These are phyloP conservation scores for Suillus spraguei DNA, from an alignment of 768 basidiomycete genomes.

Conservation along the genomic window DNA sequence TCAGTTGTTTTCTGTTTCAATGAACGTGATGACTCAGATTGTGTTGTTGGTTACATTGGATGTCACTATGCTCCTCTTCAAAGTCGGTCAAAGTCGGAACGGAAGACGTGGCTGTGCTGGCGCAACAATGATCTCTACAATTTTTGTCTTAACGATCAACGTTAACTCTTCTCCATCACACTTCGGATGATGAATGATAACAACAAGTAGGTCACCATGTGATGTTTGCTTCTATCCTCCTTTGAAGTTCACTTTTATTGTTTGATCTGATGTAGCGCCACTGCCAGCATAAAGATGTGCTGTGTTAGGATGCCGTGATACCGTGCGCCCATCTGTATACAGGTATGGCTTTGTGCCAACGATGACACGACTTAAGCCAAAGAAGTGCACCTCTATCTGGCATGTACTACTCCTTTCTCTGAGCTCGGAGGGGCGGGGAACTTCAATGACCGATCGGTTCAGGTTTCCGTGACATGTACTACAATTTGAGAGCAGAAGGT, in stretches of 20 bases:
- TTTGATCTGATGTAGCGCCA: conserved; percentile 3
- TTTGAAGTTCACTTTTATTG: background rate
- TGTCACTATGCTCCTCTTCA: background rate
- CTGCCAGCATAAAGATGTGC: background rate
- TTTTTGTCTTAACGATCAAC: conserved; percentile 4
- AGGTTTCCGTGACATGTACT: background rate
- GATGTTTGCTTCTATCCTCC: background rate
- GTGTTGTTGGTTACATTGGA: background rate
- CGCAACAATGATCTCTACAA: background rate
- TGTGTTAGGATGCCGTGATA: background rate
- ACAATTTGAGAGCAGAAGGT: no score
- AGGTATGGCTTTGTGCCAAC: background rate
- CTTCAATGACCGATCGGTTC: background rate
- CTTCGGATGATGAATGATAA: background rate
- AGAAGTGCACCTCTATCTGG: background rate
- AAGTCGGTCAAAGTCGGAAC: background rate
- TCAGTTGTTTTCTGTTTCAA: background rate
- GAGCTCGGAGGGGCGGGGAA: background rate
- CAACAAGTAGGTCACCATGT: background rate
- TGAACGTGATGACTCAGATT: background rate
- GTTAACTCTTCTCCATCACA: background rate
- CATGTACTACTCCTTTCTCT: background rate
- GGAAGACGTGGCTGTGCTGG: background rate
- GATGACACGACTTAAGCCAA: background rate
- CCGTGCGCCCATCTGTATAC: background rate